These are phyloP conservation scores for Rhynchosporium secalis DNA, from an alignment of 2,329 filamentous ascomycete species.

Conservation along the genomic window DNA sequence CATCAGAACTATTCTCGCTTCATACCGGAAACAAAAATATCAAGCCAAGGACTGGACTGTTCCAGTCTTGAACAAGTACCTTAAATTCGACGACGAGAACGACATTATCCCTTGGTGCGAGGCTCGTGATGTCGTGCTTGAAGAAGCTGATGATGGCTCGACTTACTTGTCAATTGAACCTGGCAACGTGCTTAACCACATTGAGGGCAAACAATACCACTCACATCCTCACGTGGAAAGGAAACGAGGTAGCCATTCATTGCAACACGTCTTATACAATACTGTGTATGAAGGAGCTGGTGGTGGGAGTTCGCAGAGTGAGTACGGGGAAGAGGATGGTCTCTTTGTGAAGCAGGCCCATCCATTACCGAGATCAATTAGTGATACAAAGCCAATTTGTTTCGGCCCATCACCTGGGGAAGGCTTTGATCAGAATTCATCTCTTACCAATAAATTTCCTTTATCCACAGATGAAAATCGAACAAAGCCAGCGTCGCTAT, in stretches of 20 bases:
- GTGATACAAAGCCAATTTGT: neutral
- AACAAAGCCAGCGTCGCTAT: constrained; percentile 22
- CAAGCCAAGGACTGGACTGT: constrained; percentile 62
- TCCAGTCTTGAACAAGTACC: constrained; percentile 53
- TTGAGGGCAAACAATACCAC: constrained; percentile 55
- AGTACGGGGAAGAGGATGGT: constrained; percentile 32
- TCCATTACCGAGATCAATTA: neutral
- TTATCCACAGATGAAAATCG: constrained; percentile 7
- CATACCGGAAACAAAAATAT: constrained; percentile 57
- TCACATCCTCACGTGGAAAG: constrained; percentile 58
- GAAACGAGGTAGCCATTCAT: constrained; percentile 54
- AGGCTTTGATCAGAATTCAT: neutral
- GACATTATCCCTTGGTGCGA: constrained; percentile 67
- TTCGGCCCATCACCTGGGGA: neutral
- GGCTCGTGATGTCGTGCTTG: constrained; percentile 56
- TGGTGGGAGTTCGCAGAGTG: neutral
- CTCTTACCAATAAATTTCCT: neutral
- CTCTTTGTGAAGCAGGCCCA: constrained; percentile 34
- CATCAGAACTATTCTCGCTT: constrained; percentile 54
- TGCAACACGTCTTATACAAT: constrained; percentile 57
- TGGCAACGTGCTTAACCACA: constrained; percentile 34
- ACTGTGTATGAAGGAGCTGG: constrained; percentile 48
- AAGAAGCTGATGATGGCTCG: constrained; percentile 42
- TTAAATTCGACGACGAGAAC: constrained; percentile 66
- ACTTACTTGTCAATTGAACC: constrained; percentile 38